phyloP scores from a whole-genome alignment of 139 green algal genomes.

The Pseudopediastrum boryanum region DNA sequence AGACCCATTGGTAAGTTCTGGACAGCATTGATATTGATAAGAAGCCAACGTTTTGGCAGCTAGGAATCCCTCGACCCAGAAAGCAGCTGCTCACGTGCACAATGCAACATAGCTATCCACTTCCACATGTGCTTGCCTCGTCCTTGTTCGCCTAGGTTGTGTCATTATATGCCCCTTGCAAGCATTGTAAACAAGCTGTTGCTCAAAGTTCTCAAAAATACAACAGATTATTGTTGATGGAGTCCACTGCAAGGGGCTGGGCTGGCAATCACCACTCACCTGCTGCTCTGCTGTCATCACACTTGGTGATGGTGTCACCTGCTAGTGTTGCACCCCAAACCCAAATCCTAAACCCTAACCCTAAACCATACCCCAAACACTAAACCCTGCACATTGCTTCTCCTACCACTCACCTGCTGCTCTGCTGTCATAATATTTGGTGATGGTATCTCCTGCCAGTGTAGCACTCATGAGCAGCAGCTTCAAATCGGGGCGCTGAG shows the following conservation, averaged over 20 bases:
- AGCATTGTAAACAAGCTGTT: no score
- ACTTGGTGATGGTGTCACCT: slow-evolving; percentile 26
- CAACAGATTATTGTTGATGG: no score
- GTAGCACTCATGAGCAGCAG: slow-evolving; percentile 91
- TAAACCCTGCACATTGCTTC: background rate
- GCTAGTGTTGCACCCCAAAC: slow-evolving; percentile 91
- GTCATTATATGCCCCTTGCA: no score
- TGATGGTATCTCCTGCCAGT: slow-evolving; percentile 43
- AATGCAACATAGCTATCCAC: background rate
- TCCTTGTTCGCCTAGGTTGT: background rate
- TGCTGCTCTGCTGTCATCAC: slow-evolving; percentile 1
- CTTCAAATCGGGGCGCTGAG: slow-evolving; percentile 62
- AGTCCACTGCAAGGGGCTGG: no score
- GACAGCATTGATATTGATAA: background rate
- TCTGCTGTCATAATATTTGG: slow-evolving; percentile 32
- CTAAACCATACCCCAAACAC: no score
- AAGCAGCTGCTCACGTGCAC: background rate
- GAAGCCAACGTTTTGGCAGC: background rate
- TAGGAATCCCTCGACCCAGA: background rate
- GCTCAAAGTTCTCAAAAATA: no score
- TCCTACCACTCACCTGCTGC: background rate
- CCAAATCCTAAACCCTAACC: slow-evolving; percentile 77
- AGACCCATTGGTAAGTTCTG: background rate
- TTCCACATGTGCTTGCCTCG: background rate
- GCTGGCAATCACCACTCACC: background rate